These are phyloP conservation scores for Salix brachista DNA, from an alignment of 345 rosid species.

Conservation along the genomic window DNA sequence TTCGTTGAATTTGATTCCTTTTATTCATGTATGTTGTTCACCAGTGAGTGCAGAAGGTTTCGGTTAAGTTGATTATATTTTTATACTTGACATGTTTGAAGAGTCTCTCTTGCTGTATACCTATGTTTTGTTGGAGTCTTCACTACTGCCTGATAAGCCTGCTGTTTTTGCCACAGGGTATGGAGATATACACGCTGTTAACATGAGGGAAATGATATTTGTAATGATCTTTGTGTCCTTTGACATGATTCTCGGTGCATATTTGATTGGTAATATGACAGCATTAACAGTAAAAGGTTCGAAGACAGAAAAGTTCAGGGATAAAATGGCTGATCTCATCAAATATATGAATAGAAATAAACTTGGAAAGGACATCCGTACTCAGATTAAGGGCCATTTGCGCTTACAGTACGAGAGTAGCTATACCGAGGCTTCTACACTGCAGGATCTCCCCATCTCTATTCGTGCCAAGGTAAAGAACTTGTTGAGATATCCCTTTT, in stretches of 20 bases:
- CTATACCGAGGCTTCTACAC: conserved; percentile 71
- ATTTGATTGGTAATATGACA: conserved; percentile 95
- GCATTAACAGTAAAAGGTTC: conserved; percentile 98
- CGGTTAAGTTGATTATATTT: neutral
- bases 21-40: neutral
- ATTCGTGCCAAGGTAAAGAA: conserved; percentile 85
- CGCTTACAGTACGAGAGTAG: conserved; percentile 80
- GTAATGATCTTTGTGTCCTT: conserved; percentile 85
- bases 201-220: conserved; percentile 94
- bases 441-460: conserved; percentile 82
- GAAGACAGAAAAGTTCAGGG: conserved; percentile 89
- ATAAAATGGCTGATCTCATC: conserved; percentile 82
- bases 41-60: neutral
- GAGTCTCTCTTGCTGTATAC: neutral
- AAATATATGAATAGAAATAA: conserved; percentile 84
- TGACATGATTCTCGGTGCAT: conserved; percentile 97
- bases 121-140: neutral
- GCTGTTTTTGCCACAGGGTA: conserved; percentile 53
- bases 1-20: too few species aligned
- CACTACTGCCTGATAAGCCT: neutral
- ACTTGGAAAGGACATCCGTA: conserved; percentile 61
- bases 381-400: conserved; percentile 70
- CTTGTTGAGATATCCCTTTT: neutral
- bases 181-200: conserved; percentile 98
- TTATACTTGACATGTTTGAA: neutral